A percentile compares a stretch with the other conserved stretches of the same genome.
These are phyloP conservation scores for Sporothrix phasma DNA, from an alignment of 2,329 filamentous ascomycete genomes.

Conservation along the genomic window DNA sequence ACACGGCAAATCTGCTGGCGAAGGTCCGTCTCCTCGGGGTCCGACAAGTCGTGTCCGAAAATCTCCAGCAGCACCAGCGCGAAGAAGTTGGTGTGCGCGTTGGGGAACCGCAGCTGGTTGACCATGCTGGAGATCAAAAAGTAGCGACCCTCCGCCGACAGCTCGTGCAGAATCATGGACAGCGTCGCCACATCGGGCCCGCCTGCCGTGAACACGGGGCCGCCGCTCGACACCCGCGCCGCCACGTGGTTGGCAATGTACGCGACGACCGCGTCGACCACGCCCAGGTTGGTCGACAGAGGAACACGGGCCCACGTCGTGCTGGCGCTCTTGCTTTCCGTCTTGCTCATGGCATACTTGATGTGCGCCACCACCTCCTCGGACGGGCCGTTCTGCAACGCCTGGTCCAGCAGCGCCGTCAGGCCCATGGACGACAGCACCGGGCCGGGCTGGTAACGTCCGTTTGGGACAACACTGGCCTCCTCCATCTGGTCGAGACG, in stretches of 20 bases:
- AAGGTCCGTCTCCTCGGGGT: constrained; percentile 69
- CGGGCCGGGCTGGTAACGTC: constrained; percentile 52
- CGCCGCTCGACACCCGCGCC: constrained; percentile 48
- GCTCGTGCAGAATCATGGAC: constrained; percentile 64
- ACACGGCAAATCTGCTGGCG: constrained; percentile 87
- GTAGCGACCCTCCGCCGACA: constrained; percentile 71
- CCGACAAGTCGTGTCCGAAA: constrained; percentile 64
- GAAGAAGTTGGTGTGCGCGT: constrained; percentile 86
- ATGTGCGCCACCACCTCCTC: constrained; percentile 69
- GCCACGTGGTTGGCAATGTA: constrained; percentile 70
- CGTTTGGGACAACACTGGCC: constrained; percentile 55
- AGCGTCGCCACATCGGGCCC: constrained; percentile 63
- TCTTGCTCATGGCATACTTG: constrained; percentile 56
- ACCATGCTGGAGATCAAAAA: constrained; percentile 74
- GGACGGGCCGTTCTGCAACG: constrained; percentile 50
- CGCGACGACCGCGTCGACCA: constrained; percentile 75
- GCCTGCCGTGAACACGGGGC: constrained; percentile 52
- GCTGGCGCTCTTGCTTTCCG: constrained; percentile 37
- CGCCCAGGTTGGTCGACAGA: constrained; percentile 56
- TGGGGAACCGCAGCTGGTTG: constrained; percentile 87
- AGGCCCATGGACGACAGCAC: constrained; percentile 46
- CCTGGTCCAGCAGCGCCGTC: constrained; percentile 48
- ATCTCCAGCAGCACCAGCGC: constrained; percentile 74
- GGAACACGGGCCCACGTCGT: constrained; percentile 57
- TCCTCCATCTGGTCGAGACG: constrained; percentile 72